phyloP scores from a whole-genome alignment of 2,329 filamentous ascomycete species.

The Rosellinia necatrix region DNA sequence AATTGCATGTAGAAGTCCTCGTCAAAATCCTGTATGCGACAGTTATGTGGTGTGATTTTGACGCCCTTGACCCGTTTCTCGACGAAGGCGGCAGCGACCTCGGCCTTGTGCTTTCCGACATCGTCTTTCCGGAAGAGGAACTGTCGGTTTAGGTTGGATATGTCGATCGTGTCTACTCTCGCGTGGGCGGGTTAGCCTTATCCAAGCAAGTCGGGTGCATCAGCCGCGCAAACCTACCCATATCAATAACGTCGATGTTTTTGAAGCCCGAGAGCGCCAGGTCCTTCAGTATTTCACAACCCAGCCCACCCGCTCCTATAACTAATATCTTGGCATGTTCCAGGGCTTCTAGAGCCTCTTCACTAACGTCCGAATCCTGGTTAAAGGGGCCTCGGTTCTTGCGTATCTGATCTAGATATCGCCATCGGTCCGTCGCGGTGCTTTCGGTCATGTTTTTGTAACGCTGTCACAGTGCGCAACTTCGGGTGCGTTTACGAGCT shows the following conservation, averaged over 20 bases:
- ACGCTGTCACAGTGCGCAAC: background rate
- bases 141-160: conserved; percentile 96
- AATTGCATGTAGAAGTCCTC: conserved; percentile 98
- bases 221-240: conserved; percentile 67
- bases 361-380: conserved; percentile 61
- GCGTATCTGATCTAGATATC: conserved; percentile 81
- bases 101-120: conserved; percentile 91
- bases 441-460: conserved; percentile 17
- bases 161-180: conserved; percentile 85
- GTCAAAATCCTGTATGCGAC: conserved; percentile 95
- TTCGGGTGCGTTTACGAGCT: background rate
- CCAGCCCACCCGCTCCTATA: conserved; percentile 90
- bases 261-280: conserved; percentile 94
- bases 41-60: conserved; percentile 90
- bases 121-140: conserved; percentile 93
- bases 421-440: conserved; percentile 57
- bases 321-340: conserved; percentile 74
- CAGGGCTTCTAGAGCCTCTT: conserved; percentile 60
- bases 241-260: conserved; percentile 98
- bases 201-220: background rate
- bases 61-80: conserved; percentile 88
- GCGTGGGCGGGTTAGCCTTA: conserved; percentile 7
- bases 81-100: conserved; percentile 89
- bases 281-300: conserved; percentile 96
- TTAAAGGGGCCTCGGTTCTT: conserved; percentile 80